Percentiles rank a stretch among this genome's conserved stretches.
These are phyloP conservation scores for Schwanniomyces pseudopolymorphus DNA, from an alignment of 805 yeast species.

Conservation along the genomic window DNA sequence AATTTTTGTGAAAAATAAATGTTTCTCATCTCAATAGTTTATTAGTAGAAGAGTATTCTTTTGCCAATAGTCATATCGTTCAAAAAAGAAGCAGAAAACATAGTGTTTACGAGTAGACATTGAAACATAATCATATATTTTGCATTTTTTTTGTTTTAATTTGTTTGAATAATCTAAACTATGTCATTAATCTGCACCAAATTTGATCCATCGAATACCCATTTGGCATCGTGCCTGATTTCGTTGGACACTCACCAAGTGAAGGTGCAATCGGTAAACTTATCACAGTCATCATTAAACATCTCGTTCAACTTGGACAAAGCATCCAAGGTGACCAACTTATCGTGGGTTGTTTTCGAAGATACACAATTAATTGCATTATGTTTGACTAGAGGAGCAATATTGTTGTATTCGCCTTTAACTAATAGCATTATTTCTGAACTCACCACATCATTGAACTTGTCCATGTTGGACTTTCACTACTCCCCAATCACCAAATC, in stretches of 20 bases:
- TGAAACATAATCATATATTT: not conserved
- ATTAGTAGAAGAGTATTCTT: not conserved
- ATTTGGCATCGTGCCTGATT: constrained; percentile 61
- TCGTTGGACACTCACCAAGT: constrained; percentile 73
- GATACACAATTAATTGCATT: constrained; percentile 54
- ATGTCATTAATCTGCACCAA: constrained; percentile 35
- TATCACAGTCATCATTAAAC: constrained; percentile 43
- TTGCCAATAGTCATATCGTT: not conserved
- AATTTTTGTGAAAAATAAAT: constrained; percentile 2
- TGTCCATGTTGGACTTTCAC: constrained; percentile 51
- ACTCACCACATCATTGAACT: constrained; percentile 44
- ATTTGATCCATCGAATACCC: constrained; percentile 64
- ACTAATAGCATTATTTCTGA: constrained; percentile 56
- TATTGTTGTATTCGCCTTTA: constrained; percentile 67
- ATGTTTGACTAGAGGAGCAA: constrained; percentile 64
- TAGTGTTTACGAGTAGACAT: not conserved
- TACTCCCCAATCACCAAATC: constrained; percentile 40
- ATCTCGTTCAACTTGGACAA: constrained; percentile 54
- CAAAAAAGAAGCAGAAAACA: not conserved
- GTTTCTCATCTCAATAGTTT: constrained; percentile 1
- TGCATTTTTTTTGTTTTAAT: not conserved
- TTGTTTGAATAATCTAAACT: not conserved
- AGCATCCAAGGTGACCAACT: constrained; percentile 45
- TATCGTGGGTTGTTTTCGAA: constrained; percentile 51
- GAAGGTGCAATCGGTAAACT: constrained; percentile 54